These are phyloP conservation scores for Hansenula lynferdii DNA, from an alignment of 1,139 yeast genomes.

Conservation along the genomic window DNA sequence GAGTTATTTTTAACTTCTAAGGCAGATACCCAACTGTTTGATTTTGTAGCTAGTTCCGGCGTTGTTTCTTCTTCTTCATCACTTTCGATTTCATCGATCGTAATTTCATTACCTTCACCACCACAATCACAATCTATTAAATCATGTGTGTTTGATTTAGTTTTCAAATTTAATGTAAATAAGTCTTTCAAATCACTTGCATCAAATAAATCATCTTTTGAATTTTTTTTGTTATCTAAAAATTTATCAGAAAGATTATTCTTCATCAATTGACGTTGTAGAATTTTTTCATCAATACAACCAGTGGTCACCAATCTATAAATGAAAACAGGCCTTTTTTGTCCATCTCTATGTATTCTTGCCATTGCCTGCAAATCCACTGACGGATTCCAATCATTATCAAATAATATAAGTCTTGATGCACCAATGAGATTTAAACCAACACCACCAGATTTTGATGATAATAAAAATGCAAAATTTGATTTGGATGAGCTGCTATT, in stretches of 20 bases:
- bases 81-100: constrained; percentile 14
- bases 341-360: constrained; percentile 92
- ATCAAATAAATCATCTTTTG: constrained; percentile 51
- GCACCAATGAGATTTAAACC: constrained; percentile 93
- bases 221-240: constrained; percentile 47
- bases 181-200: constrained; percentile 67
- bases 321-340: constrained; percentile 68
- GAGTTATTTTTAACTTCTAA: constrained; percentile 37
- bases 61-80: constrained; percentile 19
- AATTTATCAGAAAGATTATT: constrained; percentile 75
- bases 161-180: constrained; percentile 51
- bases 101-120: constrained; percentile 41
- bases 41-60: constrained; percentile 11
- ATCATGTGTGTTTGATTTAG: constrained; percentile 78
- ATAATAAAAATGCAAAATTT: constrained; percentile 66
- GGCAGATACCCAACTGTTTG: constrained; percentile 46
- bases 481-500: constrained; percentile 42
- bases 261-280: constrained; percentile 90
- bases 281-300: constrained; percentile 89
- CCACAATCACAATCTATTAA: constrained; percentile 67
- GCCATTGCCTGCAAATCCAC: constrained; percentile 96
- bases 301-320: constrained; percentile 87
- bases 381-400: constrained; percentile 95
- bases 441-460: constrained; percentile 93
- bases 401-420: constrained; percentile 75